Conservation (phyloP, 352 stramenopile species). For the Hyaloperonospora arabidopsidis region DNA sequence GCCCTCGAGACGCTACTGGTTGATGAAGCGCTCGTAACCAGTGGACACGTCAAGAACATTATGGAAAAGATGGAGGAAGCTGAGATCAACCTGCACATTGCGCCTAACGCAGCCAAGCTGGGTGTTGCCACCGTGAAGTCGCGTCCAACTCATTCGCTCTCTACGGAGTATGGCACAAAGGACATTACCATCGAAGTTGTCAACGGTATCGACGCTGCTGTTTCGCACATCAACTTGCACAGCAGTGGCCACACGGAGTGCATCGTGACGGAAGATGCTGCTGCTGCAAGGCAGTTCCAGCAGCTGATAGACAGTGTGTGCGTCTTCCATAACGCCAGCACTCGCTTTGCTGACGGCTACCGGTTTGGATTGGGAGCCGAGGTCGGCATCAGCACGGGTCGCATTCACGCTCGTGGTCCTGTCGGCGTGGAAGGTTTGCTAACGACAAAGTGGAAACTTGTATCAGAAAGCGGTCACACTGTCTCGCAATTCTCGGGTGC, state of each 20-base stretch:
- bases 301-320: constrained; percentile 92
- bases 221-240: constrained; percentile 94
- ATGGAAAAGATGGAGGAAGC: constrained; percentile 79
- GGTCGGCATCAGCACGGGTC: constrained; percentile 95
- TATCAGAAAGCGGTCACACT: constrained; percentile 76
- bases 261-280: constrained; percentile 91
- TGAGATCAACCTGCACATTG: constrained; percentile 91
- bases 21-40: constrained; percentile 81
- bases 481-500: constrained; percentile 55
- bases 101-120: constrained; percentile 75
- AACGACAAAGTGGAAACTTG: constrained; percentile 97
- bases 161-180: constrained; percentile 93
- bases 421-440: constrained; percentile 95
- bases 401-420: constrained; percentile 94
- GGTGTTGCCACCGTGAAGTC: constrained; percentile 64
- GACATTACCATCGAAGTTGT: constrained; percentile 93
- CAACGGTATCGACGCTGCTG: constrained; percentile 75
- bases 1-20: constrained; percentile 95
- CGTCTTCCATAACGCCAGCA: constrained; percentile 98
- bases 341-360: constrained; percentile 92
- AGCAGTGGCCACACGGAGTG: constrained; percentile 95
- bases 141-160: constrained; percentile 65
- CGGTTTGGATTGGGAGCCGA: constrained; percentile 96
- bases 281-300: constrained; percentile 63
- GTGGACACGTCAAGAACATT: constrained; percentile 63